Evolutionary conservation across 2,329 filamentous ascomycete genomes (phyloP).

Genomic region (Fusarium nelsonii): DNA sequence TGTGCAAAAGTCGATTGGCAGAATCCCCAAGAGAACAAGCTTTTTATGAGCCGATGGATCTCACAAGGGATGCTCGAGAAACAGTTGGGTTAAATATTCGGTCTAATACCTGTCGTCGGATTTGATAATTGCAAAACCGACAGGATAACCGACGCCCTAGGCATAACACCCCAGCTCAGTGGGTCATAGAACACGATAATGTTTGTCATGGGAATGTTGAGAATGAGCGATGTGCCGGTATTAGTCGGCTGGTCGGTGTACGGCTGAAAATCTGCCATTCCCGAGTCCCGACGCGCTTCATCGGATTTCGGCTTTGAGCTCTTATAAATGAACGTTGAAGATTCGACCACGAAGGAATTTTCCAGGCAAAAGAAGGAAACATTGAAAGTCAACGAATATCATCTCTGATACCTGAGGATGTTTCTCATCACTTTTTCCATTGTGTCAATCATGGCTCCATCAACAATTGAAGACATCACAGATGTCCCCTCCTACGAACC

Average conservation of each 20-base stretch:
- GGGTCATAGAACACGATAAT: background rate
- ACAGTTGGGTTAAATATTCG: constrained; percentile 14
- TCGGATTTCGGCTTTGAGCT: constrained; percentile 30
- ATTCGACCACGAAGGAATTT: fast-evolving
- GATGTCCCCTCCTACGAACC: background rate
- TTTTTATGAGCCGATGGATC: background rate
- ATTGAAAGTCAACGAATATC: no score
- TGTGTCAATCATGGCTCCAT: background rate
- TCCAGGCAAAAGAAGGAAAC: fast-evolving
- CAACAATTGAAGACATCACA: background rate
- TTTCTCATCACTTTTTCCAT: no score
- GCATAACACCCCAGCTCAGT: background rate
- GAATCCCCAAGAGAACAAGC: fast-evolving
- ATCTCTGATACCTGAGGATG: no score
- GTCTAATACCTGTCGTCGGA: background rate
- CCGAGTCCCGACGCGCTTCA: constrained; percentile 17
- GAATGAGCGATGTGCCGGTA: constrained; percentile 8
- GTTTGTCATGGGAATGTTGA: constrained; percentile 10
- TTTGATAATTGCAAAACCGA: constrained; percentile 1
- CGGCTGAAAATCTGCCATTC: constrained; percentile 12
- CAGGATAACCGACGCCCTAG: background rate
- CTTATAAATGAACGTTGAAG: constrained; percentile 10
- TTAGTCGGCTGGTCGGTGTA: constrained; percentile 22
- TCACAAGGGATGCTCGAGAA: background rate
- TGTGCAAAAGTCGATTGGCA: fast-evolving